Base-by-base conservation (phyloP, 2,329 filamentous ascomycete species). In the Dactylellina cionopaga region DNA sequence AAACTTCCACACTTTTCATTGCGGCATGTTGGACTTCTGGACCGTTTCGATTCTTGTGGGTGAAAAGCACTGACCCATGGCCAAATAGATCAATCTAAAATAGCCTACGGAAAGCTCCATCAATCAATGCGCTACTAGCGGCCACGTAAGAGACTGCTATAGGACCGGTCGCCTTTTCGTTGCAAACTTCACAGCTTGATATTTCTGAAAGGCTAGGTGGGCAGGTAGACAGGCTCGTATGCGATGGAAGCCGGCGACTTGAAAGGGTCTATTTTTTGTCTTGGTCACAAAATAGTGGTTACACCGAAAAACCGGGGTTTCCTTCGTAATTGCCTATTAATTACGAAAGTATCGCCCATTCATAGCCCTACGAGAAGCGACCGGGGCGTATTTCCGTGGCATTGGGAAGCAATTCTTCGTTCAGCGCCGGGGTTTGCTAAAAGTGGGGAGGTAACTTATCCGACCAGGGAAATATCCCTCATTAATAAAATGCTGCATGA, bases 291-390 rank as follows among this genome's bases (percentile, higher is more conserved):
- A n/a, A n/a, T n/a, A n/a, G n/a, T 11, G 5, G 33, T 39, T 41
- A 56, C 55, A 35, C 39, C 27, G 11, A 44, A 37, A 44, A 51
- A 33, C 31, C 46, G 33, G 19, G 6, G 10, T 51, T 51, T 15
- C 41, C 25, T 44, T 7, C 15, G 7, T 37, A n/a, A n/a, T n/a
- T n/a, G n/a, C n/a, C n/a, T n/a, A n/a, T n/a, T n/a, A n/a, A n/a
- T n/a, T n/a, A n/a, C n/a, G n/a, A n/a, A n/a, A n/a, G n/a, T n/a
- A n/a, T n/a, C n/a, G n/a, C 46, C 44, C 44, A 22, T 43, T 44
- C 41, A 22, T 51, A 65, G 68, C 68, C 68, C 59, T 72, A 72
- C 44, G 54, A 49, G 68, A 71, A 71, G 37, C 54, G 27, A 46
- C 59, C 33, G 31, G 49, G 68, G 44, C 27, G 52, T 43, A 44